These are phyloP conservation scores for Tilletia setariae DNA, from an alignment of 1,284 basidiomycete species.

Conservation along the genomic window DNA sequence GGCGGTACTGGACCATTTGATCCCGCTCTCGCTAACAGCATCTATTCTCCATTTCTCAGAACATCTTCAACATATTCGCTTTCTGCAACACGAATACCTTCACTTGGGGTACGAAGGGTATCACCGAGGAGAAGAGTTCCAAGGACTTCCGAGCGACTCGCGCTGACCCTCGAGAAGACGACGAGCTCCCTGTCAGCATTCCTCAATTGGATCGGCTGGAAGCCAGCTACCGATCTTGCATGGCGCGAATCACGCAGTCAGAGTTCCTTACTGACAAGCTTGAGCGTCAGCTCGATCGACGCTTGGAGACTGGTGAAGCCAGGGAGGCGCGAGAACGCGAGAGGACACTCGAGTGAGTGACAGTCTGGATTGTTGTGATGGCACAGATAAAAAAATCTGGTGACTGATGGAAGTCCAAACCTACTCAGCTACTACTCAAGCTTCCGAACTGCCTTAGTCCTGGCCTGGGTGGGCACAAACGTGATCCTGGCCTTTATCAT, in stretches of 20 bases:
- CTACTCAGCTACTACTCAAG: conserved; percentile 16
- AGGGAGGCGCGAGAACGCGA: conserved; percentile 11
- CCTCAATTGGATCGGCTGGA: neutral
- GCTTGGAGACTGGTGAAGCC: conserved; percentile 5
- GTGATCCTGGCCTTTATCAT: conserved; percentile 14
- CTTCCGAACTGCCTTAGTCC: conserved; percentile 17
- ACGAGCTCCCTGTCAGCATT: conserved; percentile 12
- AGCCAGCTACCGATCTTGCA: conserved; percentile 9
- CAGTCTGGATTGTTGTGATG: neutral
- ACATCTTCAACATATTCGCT: conserved; percentile 18
- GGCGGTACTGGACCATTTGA: neutral
- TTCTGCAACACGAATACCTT: conserved; percentile 16
- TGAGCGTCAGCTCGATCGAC: neutral
- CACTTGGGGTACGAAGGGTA: conserved; percentile 13
- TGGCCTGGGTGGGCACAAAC: conserved; percentile 14
- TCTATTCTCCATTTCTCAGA: neutral
- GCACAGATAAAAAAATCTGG: neutral
- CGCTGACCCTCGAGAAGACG: neutral
- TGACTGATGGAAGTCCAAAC: neutral
- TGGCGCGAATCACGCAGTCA: conserved; percentile 13
- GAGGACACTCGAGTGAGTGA: conserved; percentile 6
- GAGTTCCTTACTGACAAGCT: conserved; percentile 12
- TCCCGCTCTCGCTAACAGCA: neutral
- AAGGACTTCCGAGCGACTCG: conserved; percentile 8
- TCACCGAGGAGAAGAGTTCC: conserved; percentile 3